Evolutionary conservation across 345 rosid species (phyloP), one percentile per base, ranked within the genome.

Genomic region (Triadica sebifera): DNA sequence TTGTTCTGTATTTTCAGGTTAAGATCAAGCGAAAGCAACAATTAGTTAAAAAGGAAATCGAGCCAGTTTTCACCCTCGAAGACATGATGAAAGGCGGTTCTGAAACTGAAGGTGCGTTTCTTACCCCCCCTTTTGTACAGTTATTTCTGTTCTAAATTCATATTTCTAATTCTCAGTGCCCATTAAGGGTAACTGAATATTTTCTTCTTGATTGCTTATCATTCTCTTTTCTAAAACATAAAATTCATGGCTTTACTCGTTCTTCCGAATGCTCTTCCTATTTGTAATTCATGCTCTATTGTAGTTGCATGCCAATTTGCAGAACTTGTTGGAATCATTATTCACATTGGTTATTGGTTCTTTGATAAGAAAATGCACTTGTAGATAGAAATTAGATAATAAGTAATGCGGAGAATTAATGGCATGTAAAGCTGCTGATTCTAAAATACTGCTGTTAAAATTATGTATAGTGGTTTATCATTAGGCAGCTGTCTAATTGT

Each of bases 1-100:
- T 13, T 22, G 49, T 13, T 4, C 1, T 57, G 4, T 78, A 16
- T 25, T 66, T 57, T 51, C 72, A 89, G 91, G 88, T 82, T 74
- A 87, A 86, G 78, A 81, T 89, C 49, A 87, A 85, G 82, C 79
- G 86, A 75, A 86, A 70, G 81, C 86, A 86, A 59, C 79, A 45
- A 24, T 78, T 87, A 46, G 78, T 79, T 29, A 83, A 84, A 82
- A 89, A 87, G 55, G 85, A 85, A 80, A 78, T 85, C 1, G 90
- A 87, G 47, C 87, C 88, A 5, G 77, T 87, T 73, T 86, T 87
- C 75, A 84, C 79, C 6, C 84, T 80, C 10, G 90, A 85, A 6
- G 93, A 87, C 62, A 80, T 85, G 85, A 85, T 53, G 75, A 75
- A 69, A 65, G 77, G 70, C 17, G 77, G 71, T 55, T 19, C 64